These are phyloP conservation scores for Rhizophora mangle DNA, from an alignment of 345 rosid species.

Conservation along the genomic window DNA sequence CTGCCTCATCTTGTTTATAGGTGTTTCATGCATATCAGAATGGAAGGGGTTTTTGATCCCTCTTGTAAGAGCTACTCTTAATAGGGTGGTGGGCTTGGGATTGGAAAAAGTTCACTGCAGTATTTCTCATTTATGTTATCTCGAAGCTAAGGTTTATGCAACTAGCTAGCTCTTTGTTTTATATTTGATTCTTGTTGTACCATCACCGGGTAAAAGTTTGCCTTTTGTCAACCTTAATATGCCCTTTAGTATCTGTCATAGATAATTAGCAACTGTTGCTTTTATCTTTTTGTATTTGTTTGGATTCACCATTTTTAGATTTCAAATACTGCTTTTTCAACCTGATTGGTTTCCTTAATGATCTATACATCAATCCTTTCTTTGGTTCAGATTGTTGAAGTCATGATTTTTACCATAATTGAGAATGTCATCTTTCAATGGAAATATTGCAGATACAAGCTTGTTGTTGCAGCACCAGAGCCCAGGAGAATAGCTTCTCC, in stretches of 20 bases:
- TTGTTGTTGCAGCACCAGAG: conserved; percentile 76
- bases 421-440: conserved; percentile 12
- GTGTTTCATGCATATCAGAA: no score
- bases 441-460: conserved; percentile 62
- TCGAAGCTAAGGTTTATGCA: no score
- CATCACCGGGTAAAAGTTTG: no score
- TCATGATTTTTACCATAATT: background rate
- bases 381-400: conserved; percentile 13
- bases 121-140: no score
- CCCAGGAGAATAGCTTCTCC: conserved; percentile 85
- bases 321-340: background rate
- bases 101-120: no score
- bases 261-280: background rate
- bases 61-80: no score
- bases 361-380: background rate
- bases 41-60: no score
- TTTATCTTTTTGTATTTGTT: background rate
- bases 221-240: no score
- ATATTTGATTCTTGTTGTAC: no score
- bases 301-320: background rate
- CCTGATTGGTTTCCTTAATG: background rate
- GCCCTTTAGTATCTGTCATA: no score
- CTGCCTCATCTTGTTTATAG: background rate
- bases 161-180: no score
- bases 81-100: no score